Conservation (phyloP, 805 yeast species). For the baker's yeast (Saccharomyces cerevisiae) region DNA sequence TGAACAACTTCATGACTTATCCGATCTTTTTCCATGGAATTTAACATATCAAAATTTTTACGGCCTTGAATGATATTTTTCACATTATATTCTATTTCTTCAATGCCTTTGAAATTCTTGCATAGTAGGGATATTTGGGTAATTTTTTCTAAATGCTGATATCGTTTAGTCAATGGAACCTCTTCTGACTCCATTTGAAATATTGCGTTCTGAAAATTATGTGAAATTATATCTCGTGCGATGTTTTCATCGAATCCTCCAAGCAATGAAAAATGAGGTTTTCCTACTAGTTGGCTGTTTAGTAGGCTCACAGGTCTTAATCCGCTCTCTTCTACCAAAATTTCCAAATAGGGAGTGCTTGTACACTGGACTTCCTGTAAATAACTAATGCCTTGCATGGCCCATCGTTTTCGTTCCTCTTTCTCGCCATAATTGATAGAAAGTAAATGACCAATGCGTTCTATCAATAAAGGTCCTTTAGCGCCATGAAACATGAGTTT, state of each 20-base stretch:
- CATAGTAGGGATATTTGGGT: conserved; percentile 13
- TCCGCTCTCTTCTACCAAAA: conserved; percentile 5
- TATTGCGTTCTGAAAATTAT: conserved; percentile 20
- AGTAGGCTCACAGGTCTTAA: neutral
- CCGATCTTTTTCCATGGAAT: neutral
- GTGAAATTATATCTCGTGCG: conserved; percentile 9
- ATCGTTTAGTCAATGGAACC: conserved; percentile 3
- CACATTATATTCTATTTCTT: conserved; percentile 20
- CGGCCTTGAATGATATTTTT: conserved; percentile 1
- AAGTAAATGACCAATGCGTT: conserved; percentile 13
- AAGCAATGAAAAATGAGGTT: neutral
- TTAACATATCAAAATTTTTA: neutral
- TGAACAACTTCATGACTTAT: neutral
- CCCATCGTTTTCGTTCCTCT: conserved; percentile 8
- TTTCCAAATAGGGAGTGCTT: conserved; percentile 13
- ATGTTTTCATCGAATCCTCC: neutral
- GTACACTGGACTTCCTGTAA: conserved; percentile 7
- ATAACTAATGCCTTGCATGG: conserved; percentile 10
- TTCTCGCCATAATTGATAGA: conserved; percentile 2
- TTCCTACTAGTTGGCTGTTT: neutral
- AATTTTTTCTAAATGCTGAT: conserved; percentile 13
- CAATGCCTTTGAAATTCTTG: conserved; percentile 15
- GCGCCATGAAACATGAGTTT: conserved; percentile 4
- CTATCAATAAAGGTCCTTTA: conserved; percentile 11
- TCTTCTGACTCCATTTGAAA: conserved; percentile 12